Evolutionary conservation across 1,139 yeast genomes (phyloP).

Genomic region (Taphrina betulina): DNA sequence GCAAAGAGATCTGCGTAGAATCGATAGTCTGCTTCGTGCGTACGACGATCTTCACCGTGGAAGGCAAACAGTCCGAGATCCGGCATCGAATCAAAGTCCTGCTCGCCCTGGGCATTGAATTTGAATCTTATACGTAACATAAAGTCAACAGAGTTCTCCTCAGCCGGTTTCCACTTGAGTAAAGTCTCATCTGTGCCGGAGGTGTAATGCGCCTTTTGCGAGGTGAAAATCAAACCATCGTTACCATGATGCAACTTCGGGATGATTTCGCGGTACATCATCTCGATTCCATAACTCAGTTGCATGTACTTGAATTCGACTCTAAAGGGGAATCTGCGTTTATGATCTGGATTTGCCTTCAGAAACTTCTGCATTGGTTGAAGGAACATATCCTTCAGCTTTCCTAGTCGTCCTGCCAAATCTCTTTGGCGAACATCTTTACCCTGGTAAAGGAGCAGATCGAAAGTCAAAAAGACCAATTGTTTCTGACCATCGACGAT

Average conservation of each 20-base stretch:
- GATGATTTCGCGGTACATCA: constrained; percentile 65
- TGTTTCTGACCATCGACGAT: constrained; percentile 57
- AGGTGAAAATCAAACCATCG: constrained; percentile 92
- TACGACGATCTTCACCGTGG: constrained; percentile 59
- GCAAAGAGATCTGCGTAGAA: constrained; percentile 65
- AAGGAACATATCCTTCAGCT: constrained; percentile 76
- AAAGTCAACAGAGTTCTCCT: constrained; percentile 90
- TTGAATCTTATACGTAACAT: constrained; percentile 69
- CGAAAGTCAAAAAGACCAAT: constrained; percentile 80
- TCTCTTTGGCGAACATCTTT: constrained; percentile 65
- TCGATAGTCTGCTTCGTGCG: constrained; percentile 50
- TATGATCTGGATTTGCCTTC: constrained; percentile 65
- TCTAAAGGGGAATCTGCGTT: constrained; percentile 74
- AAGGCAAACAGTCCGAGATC: constrained; percentile 65
- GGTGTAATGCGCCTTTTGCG: constrained; percentile 81
- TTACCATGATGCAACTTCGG: constrained; percentile 80
- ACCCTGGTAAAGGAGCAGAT: constrained; percentile 82
- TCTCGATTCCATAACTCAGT: constrained; percentile 71
- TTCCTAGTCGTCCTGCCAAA: constrained; percentile 79
- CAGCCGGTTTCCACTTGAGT: constrained; percentile 91
- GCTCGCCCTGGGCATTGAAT: constrained; percentile 53
- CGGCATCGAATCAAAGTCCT: constrained; percentile 72
- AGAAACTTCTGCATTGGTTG: constrained; percentile 77
- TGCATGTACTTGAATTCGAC: constrained; percentile 43
- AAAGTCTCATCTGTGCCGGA: constrained; percentile 81